Evolutionary conservation across 2,329 filamentous ascomycete genomes (phyloP).

Genomic region (Sclerotinia subarctica): DNA sequence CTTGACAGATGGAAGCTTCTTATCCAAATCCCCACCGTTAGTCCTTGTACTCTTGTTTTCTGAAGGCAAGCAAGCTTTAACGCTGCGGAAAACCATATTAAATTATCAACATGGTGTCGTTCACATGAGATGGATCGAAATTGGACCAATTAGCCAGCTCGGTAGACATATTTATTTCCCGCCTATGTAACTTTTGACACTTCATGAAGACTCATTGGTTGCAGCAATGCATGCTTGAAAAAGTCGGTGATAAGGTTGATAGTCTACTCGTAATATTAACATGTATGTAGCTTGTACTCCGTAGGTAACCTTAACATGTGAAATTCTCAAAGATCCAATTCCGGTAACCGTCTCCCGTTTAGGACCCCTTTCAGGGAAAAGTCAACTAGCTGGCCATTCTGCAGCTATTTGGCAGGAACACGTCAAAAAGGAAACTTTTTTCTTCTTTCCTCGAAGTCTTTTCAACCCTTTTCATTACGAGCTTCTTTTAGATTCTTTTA

Average conservation of each 20-base stretch:
- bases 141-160: neutral
- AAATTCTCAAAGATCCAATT: constrained; percentile 15
- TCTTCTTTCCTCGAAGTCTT: neutral
- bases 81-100: neutral
- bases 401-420: constrained; percentile 7
- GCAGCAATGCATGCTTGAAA: constrained; percentile 2
- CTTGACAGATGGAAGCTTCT: neutral
- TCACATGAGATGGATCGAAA: neutral
- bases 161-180: neutral
- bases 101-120: neutral
- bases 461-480: neutral
- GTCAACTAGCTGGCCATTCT: constrained; percentile 1
- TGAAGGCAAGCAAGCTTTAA: neutral
- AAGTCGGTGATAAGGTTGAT: constrained; percentile 7
- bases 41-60: neutral
- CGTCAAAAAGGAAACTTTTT: constrained; percentile 17
- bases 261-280: neutral
- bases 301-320: neutral
- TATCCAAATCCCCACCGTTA: neutral
- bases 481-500: neutral
- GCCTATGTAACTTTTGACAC: neutral
- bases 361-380: constrained; percentile 14
- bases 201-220: neutral
- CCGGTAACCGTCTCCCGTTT: constrained; percentile 17
- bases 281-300: neutral